Evolutionary conservation across 768 basidiomycete genomes (phyloP), one percentile per base, ranked within the genome.

Genomic region (Amanita exitialis): DNA sequence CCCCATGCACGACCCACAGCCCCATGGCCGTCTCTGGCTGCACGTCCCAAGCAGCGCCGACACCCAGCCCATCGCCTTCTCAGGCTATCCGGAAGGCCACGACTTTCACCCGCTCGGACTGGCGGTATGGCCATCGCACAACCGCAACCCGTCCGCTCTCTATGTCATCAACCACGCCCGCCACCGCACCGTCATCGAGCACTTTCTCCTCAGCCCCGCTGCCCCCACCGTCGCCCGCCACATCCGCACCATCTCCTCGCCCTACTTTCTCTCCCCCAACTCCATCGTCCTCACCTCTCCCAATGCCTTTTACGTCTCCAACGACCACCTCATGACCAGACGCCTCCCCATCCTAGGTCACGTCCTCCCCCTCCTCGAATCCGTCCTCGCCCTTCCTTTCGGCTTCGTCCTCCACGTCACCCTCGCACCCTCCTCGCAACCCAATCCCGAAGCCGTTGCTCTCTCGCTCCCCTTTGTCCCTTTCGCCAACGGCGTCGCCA

Each of bases 21-120:
- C 79, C 4, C 73, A 62, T n/a, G 86, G 83, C 0, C 67, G 71
- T 3, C 66, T 89, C 20, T 89, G 85, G 76, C 43, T 85, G 3
- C 76, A 82, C 57, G 61, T 63, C 23, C 62, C 66, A 36, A 45
- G 21, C 36, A 23, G 56, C 8, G 56, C 61, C 38, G 64, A 28
- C 28, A 28, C 74, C 1, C 66, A 67, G 20, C 74, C 68, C 10
- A 56, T 84, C 32, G 55, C 65, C 1, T 58, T 87, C 30, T 59
- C 66, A 16, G 71, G 71, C 5, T 86, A 80, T 57, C 86, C 85
- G 0, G 52, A 63, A 12, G 59, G 52, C 1, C 78, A 82, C 58
- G 77, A 80, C 57, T 89, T 87, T 58, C 86, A 88, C 57, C 86
- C 86, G 0, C 73, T 89, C 2, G 86, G 85, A 1, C 59, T 82